Conservation (phyloP, 73 alveolate species). For the Stentor coeruleus region DNA sequence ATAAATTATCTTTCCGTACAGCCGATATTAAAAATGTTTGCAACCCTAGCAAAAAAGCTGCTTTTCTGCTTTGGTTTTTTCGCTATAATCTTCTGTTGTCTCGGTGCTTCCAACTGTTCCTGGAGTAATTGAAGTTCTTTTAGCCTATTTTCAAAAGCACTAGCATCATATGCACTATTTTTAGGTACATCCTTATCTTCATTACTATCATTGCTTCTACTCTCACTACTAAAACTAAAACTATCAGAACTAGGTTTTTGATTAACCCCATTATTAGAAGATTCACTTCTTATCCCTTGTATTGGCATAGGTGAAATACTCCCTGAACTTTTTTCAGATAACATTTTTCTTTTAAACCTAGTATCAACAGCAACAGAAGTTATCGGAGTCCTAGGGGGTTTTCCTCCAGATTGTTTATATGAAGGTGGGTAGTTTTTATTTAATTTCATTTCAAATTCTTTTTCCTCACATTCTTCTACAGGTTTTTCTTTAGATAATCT, state of each 20-base stretch:
- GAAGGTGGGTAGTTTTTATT: neutral
- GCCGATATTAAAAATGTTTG: neutral
- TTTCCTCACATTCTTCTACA: neutral
- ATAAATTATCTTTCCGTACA: too few relatives aligned
- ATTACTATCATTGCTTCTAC: too few relatives aligned
- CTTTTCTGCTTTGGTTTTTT: too few relatives aligned
- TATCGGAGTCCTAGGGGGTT: neutral
- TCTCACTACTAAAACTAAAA: neutral
- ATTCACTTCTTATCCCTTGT: neutral
- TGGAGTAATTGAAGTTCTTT: neutral
- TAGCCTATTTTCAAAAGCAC: neutral
- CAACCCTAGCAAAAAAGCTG: neutral
- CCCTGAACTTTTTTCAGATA: neutral
- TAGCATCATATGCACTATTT: neutral
- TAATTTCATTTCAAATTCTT: neutral
- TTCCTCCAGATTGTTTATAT: neutral
- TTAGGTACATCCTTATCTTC: neutral
- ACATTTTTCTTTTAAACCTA: too few relatives aligned
- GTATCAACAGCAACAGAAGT: neutral
- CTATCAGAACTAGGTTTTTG: neutral
- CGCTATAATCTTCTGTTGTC: neutral
- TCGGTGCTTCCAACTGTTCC: constrained; percentile 2
- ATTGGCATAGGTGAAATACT: neutral
- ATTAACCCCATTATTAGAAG: neutral
- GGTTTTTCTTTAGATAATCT: too few relatives aligned